A percentile compares a stretch with the other conserved stretches of the same genome.
These are phyloP conservation scores for Fraxinus velutina DNA, from an alignment of 305 asterid species.

Conservation along the genomic window DNA sequence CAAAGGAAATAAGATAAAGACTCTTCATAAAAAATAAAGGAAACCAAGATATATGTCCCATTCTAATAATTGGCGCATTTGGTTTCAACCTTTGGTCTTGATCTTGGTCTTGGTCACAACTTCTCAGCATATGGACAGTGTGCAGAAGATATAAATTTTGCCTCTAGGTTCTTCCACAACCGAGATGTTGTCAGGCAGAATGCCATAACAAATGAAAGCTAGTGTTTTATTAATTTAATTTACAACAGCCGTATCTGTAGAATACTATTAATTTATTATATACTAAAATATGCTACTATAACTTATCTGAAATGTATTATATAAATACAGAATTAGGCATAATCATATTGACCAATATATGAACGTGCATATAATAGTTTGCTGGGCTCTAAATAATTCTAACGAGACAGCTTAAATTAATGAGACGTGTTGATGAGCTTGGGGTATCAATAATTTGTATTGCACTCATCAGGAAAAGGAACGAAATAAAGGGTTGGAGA, in stretches of 20 bases:
- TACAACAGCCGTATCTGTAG: not conserved
- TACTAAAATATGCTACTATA: not conserved
- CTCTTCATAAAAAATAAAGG: not conserved
- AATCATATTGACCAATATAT: not conserved
- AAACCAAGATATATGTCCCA: not conserved
- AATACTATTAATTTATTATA: not conserved
- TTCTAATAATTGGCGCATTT: not conserved
- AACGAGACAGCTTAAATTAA: not conserved
- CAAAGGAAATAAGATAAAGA: not conserved
- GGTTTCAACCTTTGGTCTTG: not conserved
- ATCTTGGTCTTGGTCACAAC: not conserved
- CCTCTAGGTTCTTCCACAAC: not conserved
- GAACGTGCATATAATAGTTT: not conserved
- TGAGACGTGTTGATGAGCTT: not conserved
- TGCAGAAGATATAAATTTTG: not conserved
- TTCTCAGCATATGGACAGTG: not conserved
- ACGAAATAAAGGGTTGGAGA: not conserved
- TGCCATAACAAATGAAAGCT: not conserved
- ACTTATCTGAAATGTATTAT: not conserved
- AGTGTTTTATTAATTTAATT: not conserved
- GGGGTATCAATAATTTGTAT: not conserved
- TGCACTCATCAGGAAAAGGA: not conserved
- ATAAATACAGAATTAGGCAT: not conserved
- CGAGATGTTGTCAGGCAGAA: not conserved
- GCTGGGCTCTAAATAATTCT: not conserved